Conservation (phyloP, 345 rosid genomes). For the Schrenkiella parvula region DNA sequence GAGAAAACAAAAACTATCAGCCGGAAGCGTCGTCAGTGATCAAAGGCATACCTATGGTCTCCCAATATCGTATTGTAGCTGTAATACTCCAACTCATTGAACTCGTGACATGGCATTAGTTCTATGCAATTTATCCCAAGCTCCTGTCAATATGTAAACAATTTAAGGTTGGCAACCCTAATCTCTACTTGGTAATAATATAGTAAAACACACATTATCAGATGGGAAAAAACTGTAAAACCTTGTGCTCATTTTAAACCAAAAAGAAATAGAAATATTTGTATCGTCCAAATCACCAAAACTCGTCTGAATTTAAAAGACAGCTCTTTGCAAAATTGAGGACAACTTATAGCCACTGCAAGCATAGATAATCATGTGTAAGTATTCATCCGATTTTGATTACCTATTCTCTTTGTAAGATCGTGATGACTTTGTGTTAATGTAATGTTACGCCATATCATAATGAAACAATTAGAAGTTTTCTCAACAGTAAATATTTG, state of each 20-base stretch:
- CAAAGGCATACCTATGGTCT: constrained; percentile 60
- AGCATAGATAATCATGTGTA: neutral
- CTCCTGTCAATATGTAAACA: constrained; percentile 55
- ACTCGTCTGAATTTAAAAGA: neutral
- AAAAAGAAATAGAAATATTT: neutral
- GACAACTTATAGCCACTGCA: constrained; percentile 1
- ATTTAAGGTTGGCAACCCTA: neutral
- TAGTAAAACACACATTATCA: too few species aligned
- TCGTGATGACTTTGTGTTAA: neutral
- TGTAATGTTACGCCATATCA: neutral
- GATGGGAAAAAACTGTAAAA: neutral
- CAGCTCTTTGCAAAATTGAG: neutral
- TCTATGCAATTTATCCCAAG: constrained; percentile 96
- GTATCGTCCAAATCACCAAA: constrained; percentile 6
- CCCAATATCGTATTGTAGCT: constrained; percentile 78
- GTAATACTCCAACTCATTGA: constrained; percentile 91
- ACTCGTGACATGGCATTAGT: constrained; percentile 97
- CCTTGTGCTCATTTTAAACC: neutral
- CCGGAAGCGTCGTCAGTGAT: neutral
- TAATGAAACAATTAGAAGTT: neutral
- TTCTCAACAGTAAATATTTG: neutral
- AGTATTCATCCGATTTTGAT: neutral
- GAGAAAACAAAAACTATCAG: neutral
- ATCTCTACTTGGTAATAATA: too few species aligned
- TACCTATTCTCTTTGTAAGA: neutral